Base-by-base conservation (phyloP, 2,329 filamentous ascomycete species). In the Exophiala phaeomuriformis region DNA sequence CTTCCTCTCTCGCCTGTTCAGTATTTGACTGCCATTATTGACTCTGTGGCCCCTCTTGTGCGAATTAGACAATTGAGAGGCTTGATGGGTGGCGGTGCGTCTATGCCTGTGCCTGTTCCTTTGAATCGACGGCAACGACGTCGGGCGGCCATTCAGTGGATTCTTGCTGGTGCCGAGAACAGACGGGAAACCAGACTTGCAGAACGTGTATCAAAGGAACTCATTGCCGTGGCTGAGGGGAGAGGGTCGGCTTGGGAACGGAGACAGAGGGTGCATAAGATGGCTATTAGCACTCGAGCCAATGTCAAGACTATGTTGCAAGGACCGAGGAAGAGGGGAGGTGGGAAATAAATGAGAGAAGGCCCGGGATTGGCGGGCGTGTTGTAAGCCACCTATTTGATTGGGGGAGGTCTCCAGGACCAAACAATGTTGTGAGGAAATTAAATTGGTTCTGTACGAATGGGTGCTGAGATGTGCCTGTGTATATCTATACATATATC, bases 1-100 rank as follows among this genome's bases (percentile, higher is more conserved):
- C 84, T 98, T 6, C 90, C 93, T 2, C 81, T 95, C 32, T 88
- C 96, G 70, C 93, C 93, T 1, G 78, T 94, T 51, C 80, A 88
- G 51, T 98, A 97, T 74, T 83, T 98, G 45, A 88, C 86, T 8
- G 78, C 94, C 32, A 90, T 90, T 32, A 84, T 98, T 65, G 93
- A 98, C 76, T 94, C 88, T 6, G 85, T 98, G 28, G 88, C 90
- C 1, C 93, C 93, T 6, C 79, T 98, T 10, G 76, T 98, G 65
- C 85, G 86, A 61, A 84, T 98, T 66, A 81, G 83, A 51, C 79
- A 80, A 57, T 80, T 89, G 64, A 82, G 82, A 65, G 90, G 89
- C 62, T 81, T 86, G 35, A 88, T 86, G 1, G 91, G 91, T 71
- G 93, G 93, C 75, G 93, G 93, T 70, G 79, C 82, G 35, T 81